Evolutionary conservation across 176 grass and related monocot species (phyloP), one percentile per base, ranked within the genome.

Genomic region (Zoysia japonica): DNA sequence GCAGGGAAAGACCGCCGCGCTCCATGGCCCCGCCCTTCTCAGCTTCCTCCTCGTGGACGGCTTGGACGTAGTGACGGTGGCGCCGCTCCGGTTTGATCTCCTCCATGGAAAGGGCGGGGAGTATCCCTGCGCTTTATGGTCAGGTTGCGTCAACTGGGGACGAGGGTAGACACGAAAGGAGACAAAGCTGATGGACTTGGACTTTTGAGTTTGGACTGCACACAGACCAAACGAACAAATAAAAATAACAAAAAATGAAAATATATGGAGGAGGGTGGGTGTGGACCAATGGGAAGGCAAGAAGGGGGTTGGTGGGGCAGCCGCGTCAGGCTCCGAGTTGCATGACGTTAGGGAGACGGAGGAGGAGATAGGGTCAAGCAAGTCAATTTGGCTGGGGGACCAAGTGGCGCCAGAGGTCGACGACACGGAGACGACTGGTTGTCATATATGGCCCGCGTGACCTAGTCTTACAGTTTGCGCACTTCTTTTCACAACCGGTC

Each of bases 381-480:
- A 75, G 78, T 86, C 84, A 86, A 81, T 64, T 76, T 49, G 8
- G 85, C 65, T 82, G 72, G 78, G 53, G 47, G 50, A 74, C 66
- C 84, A 72, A 79, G 75, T 72, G 59, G 39, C 67, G 48, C 56
- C 40, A 39, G 54, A 86, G 64, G 63, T n/a, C n/a, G n/a, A 76
- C 38, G 84, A 75, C 78, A 81, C 52, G 53, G 50, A 44, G 65
- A 76, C 3, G 77, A 61, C 70, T 61, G 62, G 40, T 78, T 64
- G 14, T 37, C 59, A n/a, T n/a, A n/a, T n/a, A n/a, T n/a, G n/a
- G n/a, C n/a, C n/a, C n/a, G 9, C 5, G 47, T 49, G 47, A n/a
- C 68, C 70, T 60, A 77, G 57, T 47, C 70, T 13, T 17, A 13
- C 46, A 2, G n/a, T 81, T 75, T 81, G 47, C 40, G 68, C 47